phyloP scores from a whole-genome alignment of 192 early-diverging fungal species.

The Lobosporangium transversale region DNA sequence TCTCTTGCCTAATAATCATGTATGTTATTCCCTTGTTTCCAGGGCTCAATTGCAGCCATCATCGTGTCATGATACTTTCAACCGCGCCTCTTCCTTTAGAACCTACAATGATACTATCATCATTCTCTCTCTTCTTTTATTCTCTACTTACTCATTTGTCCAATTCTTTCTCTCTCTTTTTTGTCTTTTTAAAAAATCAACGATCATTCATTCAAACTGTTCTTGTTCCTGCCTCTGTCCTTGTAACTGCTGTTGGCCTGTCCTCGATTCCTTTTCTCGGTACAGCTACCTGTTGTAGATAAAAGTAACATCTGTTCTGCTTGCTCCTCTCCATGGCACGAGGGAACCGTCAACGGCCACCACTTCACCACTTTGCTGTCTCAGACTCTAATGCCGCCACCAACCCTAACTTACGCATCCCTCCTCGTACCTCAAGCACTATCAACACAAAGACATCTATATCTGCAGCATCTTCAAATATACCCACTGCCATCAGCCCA shows the following conservation, averaged over 20 bases:
- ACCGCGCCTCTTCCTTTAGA: neutral
- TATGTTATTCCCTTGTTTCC: neutral
- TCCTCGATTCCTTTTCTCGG: neutral
- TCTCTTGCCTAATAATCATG: neutral
- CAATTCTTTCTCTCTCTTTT: neutral
- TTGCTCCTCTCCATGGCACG: constrained; percentile 3
- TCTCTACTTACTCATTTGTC: neutral
- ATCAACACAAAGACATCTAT: constrained; percentile 6
- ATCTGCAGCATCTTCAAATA: constrained; percentile 7
- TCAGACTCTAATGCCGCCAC: too few species aligned
- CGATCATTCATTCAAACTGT: too few species aligned
- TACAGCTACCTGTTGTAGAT: neutral
- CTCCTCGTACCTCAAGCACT: neutral
- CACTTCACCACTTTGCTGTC: constrained; percentile 9
- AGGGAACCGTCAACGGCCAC: constrained; percentile 22
- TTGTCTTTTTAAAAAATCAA: neutral
- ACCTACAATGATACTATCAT: too few species aligned
- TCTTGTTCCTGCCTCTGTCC: neutral
- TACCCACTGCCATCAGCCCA: constrained; percentile 19
- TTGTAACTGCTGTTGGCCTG: neutral
- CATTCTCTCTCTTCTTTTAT: neutral
- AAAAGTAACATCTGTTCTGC: neutral
- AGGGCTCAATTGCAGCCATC: neutral
- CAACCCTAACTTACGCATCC: too few species aligned
- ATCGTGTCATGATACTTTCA: neutral